Base-by-base conservation (phyloP, 768 basidiomycete species). In the Leucogyrophana mollusca region DNA sequence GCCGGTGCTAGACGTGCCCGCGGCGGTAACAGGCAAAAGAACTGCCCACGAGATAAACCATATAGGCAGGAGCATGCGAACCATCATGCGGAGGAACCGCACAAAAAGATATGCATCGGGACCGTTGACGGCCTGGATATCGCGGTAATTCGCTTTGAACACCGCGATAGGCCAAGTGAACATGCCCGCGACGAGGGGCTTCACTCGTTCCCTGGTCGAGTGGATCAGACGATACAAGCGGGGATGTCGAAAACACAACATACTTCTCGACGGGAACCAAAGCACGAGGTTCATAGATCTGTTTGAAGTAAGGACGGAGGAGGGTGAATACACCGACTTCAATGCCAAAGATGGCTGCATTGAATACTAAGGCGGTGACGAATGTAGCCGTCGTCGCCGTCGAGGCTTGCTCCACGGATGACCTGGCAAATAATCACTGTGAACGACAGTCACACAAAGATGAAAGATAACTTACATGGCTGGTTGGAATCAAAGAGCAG, bases 61-160 rank as follows among this genome's bases (percentile, higher is more conserved):
- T 58, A 96, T 90, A 18, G 96, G 94, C 5, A 94, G 56, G 61
- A 97, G 76, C 20, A 94, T 70, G 53, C 83, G 79, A 40, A 82
- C 62, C 80, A 96, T 87, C 75, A 97, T 83, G 40, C 85, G 81
- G 22, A 90, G 73, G 65, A 90, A 97, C 43, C 92, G 87, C 36
- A 96, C 85, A 56, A 89, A 99, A 60, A 94, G 85, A 69, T 95
- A 99, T 13, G 93, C 89, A 62, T 98, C 95, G 47, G 88, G 72
- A 21, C 92, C 92, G 51, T 93, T 94, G 34, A 78, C 74, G 34
- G 71, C 69, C 49, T 82, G 76, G 47, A 90, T 81, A 18, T 73
- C 74, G 22, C 67, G 67, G 57, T 83, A 81, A 58, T 91, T 78
- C 2, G 84, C 74, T 2, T 70, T 72, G 66, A 69, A 83, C 16